Conservation (phyloP, 2,329 filamentous ascomycete species). For the Nemania sp. region DNA sequence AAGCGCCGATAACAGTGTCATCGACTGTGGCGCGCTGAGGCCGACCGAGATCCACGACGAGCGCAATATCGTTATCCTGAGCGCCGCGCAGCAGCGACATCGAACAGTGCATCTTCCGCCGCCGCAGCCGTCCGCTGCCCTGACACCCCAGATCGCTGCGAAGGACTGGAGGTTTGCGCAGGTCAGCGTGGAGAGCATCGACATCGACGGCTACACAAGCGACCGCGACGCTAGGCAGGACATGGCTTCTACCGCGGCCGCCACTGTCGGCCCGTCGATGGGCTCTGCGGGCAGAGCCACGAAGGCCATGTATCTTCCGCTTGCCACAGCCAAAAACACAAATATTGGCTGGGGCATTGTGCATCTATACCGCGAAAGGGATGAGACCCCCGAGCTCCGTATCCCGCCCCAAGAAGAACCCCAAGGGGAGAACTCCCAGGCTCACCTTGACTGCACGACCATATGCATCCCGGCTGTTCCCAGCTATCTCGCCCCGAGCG, state of each 20-base stretch:
- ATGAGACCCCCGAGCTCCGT: conserved; percentile 67
- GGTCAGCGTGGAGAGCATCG: conserved; percentile 80
- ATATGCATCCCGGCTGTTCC: conserved; percentile 94
- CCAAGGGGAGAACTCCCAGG: conserved; percentile 36
- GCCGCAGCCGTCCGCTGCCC: conserved; percentile 49
- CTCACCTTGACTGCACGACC: conserved; percentile 72
- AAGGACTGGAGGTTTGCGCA: conserved; percentile 81
- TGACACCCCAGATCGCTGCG: conserved; percentile 54
- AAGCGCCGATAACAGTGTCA: conserved; percentile 42
- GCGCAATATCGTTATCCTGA: conserved; percentile 45
- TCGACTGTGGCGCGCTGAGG: conserved; percentile 55
- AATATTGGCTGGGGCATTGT: conserved; percentile 91
- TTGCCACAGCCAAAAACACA: conserved; percentile 68
- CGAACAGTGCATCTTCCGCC: conserved; percentile 48
- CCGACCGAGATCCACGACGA: conserved; percentile 40
- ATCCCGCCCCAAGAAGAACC: conserved; percentile 37
- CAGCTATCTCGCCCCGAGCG: conserved; percentile 87
- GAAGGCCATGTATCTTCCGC: conserved; percentile 76
- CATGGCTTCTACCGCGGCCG: conserved; percentile 49
- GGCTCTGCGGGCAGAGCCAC: conserved; percentile 72
- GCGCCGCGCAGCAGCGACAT: conserved; percentile 46
- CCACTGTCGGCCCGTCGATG: conserved; percentile 58
- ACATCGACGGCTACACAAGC: conserved; percentile 57
- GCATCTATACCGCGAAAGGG: conserved; percentile 85
- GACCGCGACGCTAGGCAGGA: conserved; percentile 37